Conservation (phyloP, 2,329 filamentous ascomycete genomes). For the Fusarium pininemorale region DNA sequence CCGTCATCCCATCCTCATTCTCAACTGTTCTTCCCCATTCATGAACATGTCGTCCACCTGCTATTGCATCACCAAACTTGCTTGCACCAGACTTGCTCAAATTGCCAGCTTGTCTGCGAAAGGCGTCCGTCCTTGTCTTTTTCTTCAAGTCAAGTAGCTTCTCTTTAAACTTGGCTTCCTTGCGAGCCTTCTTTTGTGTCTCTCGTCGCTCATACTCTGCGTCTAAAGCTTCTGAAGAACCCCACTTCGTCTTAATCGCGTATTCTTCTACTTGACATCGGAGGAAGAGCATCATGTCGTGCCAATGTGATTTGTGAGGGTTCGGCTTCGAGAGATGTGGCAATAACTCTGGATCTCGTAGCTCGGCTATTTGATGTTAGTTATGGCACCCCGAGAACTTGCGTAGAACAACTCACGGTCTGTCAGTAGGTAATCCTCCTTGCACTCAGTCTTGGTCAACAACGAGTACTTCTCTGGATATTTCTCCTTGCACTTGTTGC, state of each 20-base stretch:
- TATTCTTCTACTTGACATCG: conserved; percentile 95
- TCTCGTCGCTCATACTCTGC: conserved; percentile 86
- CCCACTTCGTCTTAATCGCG: conserved; percentile 91
- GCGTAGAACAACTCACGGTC: conserved; percentile 69
- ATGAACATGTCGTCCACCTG: conserved; percentile 81
- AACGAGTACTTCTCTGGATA: conserved; percentile 92
- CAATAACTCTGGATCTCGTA: conserved; percentile 86
- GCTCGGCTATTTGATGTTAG: conserved; percentile 68
- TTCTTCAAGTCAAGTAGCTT: conserved; percentile 93
- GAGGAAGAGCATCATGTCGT: conserved; percentile 98
- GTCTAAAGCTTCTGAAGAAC: conserved; percentile 83
- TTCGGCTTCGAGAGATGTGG: conserved; percentile 91
- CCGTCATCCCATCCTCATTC: conserved; percentile 75
- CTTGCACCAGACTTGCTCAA: conserved; percentile 62
- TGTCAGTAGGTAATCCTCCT: conserved; percentile 93
- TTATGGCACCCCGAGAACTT: background rate
- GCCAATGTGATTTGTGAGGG: conserved; percentile 94
- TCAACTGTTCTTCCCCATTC: conserved; percentile 81
- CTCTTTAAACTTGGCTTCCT: conserved; percentile 90
- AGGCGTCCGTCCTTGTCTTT: conserved; percentile 90
- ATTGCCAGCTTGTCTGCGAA: conserved; percentile 73
- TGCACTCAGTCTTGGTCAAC: conserved; percentile 95
- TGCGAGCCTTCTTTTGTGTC: conserved; percentile 81
- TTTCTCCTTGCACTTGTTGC: conserved; percentile 87
- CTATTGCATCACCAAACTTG: conserved; percentile 81